Evolutionary conservation across 768 basidiomycete species (phyloP).

Genomic region (Pulveroboletus sp.): DNA sequence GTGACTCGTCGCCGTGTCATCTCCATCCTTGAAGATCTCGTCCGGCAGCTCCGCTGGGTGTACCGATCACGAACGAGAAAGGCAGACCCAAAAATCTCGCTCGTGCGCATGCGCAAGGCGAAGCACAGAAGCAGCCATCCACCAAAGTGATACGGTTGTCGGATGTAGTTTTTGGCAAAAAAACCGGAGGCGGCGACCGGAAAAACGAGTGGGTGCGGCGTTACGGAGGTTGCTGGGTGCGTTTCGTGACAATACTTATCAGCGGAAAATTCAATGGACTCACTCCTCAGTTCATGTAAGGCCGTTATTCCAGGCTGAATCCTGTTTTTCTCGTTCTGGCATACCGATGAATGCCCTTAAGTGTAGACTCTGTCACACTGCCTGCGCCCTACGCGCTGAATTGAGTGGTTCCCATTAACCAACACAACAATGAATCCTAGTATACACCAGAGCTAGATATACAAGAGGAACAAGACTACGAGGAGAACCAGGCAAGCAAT

Average conservation of each 20-base stretch:
- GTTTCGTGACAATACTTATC: conserved; percentile 10
- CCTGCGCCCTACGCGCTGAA: neutral
- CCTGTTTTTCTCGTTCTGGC: neutral
- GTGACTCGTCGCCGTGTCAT: too few species aligned
- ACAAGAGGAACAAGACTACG: neutral
- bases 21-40: too few species aligned
- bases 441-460: conserved; percentile 7
- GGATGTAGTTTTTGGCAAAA: conserved; percentile 47
- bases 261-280: neutral
- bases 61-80: too few species aligned
- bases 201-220: conserved; percentile 39
- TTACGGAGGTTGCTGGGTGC: conserved; percentile 39
- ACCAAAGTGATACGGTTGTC: conserved; percentile 51
- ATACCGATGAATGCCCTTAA: neutral
- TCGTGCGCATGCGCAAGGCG: too few species aligned
- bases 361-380: neutral
- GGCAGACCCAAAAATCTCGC: too few species aligned
- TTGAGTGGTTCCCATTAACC: neutral
- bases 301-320: neutral
- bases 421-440: neutral
- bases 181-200: conserved; percentile 6
- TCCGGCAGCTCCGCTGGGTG: too few species aligned
- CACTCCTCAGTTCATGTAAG: neutral
- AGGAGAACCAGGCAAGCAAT: conserved; percentile 5
- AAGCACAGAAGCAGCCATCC: too few species aligned